These are phyloP conservation scores for Fusarium nygamai DNA, from an alignment of 2,329 filamentous ascomycete genomes.

Conservation along the genomic window DNA sequence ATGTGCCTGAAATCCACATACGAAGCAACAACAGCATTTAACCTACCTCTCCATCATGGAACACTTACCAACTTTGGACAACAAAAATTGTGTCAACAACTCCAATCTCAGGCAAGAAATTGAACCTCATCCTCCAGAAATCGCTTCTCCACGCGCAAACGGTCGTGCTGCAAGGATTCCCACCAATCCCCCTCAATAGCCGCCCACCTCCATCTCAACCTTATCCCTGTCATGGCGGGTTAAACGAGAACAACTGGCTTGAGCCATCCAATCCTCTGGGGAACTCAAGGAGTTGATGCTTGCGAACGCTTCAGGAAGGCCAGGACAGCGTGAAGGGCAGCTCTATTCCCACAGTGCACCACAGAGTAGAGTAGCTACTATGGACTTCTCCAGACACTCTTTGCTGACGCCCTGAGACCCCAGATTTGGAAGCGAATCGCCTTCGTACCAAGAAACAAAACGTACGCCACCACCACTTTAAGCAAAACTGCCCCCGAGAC, in stretches of 20 bases:
- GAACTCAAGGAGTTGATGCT: slow-evolving; percentile 20
- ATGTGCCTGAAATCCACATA: slow-evolving; percentile 3
- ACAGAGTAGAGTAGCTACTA: neutral
- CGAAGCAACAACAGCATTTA: slow-evolving; percentile 15
- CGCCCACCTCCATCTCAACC: slow-evolving; percentile 27
- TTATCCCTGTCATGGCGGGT: slow-evolving; percentile 22
- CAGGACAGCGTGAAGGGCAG: neutral
- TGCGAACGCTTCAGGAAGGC: slow-evolving; percentile 5
- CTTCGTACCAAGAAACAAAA: slow-evolving; percentile 3
- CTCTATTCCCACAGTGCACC: neutral
- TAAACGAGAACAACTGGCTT: slow-evolving; percentile 34
- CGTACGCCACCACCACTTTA: slow-evolving; percentile 28
- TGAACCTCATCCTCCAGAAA: slow-evolving; percentile 20
- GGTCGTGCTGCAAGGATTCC: slow-evolving; percentile 18
- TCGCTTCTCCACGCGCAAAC: slow-evolving; percentile 33
- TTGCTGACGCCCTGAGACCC: neutral
- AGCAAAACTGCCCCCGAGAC: slow-evolving; percentile 10
- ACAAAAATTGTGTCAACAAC: neutral
- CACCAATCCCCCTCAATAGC: slow-evolving; percentile 28
- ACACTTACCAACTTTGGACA: neutral
- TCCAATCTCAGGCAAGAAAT: slow-evolving; percentile 9
- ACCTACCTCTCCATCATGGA: slow-evolving; percentile 6
- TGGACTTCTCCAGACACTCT: slow-evolving; percentile 18
- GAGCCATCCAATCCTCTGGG: slow-evolving; percentile 18
- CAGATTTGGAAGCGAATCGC: slow-evolving; percentile 19